phyloP scores from a whole-genome alignment of 1,284 basidiomycete genomes.

The Porogramme epimiltina region DNA sequence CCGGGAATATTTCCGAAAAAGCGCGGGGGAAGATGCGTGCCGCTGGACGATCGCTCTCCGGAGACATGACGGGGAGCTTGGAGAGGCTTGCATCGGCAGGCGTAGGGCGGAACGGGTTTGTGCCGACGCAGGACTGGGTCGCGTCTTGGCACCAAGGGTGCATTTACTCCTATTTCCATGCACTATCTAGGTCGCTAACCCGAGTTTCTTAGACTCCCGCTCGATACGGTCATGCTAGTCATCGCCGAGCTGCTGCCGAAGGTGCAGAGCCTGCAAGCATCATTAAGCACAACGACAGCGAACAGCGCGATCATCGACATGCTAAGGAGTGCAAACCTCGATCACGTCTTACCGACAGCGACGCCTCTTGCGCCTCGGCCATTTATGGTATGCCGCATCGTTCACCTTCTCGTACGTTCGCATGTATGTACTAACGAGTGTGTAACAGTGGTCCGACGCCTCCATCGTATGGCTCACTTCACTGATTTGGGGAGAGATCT shows the following conservation, averaged over 20 bases:
- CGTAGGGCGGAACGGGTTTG: constrained; percentile 85
- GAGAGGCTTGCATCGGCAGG: constrained; percentile 66
- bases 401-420: constrained; percentile 5
- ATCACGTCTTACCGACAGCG: constrained; percentile 70
- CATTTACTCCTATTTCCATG: constrained; percentile 20
- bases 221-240: constrained; percentile 83
- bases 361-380: constrained; percentile 66
- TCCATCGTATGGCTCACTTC: constrained; percentile 89
- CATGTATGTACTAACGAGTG: not conserved
- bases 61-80: constrained; percentile 58
- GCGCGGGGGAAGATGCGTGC: constrained; percentile 83
- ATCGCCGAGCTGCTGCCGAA: constrained; percentile 87
- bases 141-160: constrained; percentile 88
- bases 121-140: constrained; percentile 95
- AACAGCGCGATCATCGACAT: constrained; percentile 72
- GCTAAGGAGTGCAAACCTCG: constrained; percentile 61
- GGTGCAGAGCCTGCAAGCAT: constrained; percentile 79
- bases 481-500: constrained; percentile 91
- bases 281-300: constrained; percentile 61
- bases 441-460: constrained; percentile 80
- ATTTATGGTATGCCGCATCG: constrained; percentile 61
- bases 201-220: constrained; percentile 77
- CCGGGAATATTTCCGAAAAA: constrained; percentile 68
- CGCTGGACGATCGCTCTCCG: constrained; percentile 60
- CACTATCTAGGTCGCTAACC: constrained; percentile 29